A percentile compares a stretch with the other conserved stretches of the same genome.
Evolutionary conservation across 768 basidiomycete species (phyloP).

Genomic region (Chlorophyllum brunneum): DNA sequence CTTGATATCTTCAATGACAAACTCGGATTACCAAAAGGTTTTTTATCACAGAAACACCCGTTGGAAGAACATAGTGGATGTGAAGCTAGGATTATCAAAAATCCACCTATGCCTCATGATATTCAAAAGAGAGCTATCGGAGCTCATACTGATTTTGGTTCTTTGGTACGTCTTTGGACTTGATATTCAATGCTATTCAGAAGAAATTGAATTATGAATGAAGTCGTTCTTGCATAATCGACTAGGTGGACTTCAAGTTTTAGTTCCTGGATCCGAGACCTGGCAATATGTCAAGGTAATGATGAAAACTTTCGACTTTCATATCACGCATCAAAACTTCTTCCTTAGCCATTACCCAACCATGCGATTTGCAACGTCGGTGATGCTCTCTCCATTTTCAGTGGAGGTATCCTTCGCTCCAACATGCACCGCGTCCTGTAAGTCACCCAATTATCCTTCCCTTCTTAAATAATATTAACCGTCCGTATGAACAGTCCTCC

Average conservation of each 20-base stretch:
- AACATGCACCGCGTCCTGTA: constrained; percentile 63
- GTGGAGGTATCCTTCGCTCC: constrained; percentile 60
- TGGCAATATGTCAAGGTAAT: constrained; percentile 69
- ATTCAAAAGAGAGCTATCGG: constrained; percentile 46
- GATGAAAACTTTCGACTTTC: not conserved
- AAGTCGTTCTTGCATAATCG: constrained; percentile 68
- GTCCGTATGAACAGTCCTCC: constrained; percentile 38
- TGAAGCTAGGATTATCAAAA: constrained; percentile 53
- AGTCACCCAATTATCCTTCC: constrained; percentile 12
- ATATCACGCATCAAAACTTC: constrained; percentile 13
- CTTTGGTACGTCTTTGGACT: constrained; percentile 41
- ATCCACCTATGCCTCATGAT: constrained; percentile 33
- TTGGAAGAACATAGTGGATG: constrained; percentile 48
- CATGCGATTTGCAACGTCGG: constrained; percentile 62
- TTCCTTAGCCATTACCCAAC: constrained; percentile 43
- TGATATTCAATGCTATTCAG: constrained; percentile 26
- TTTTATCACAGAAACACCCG: constrained; percentile 39
- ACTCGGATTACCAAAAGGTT: constrained; percentile 49
- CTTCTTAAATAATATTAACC: not conserved
- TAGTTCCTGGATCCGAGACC: constrained; percentile 52
- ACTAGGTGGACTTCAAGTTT: constrained; percentile 67
- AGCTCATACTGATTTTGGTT: constrained; percentile 71
- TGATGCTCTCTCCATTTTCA: constrained; percentile 58
- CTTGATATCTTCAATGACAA: constrained; percentile 54
- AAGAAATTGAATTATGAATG: constrained; percentile 28